These are phyloP conservation scores for Zymoseptoria passerinii DNA, from an alignment of 2,329 filamentous ascomycete species.

Conservation along the genomic window DNA sequence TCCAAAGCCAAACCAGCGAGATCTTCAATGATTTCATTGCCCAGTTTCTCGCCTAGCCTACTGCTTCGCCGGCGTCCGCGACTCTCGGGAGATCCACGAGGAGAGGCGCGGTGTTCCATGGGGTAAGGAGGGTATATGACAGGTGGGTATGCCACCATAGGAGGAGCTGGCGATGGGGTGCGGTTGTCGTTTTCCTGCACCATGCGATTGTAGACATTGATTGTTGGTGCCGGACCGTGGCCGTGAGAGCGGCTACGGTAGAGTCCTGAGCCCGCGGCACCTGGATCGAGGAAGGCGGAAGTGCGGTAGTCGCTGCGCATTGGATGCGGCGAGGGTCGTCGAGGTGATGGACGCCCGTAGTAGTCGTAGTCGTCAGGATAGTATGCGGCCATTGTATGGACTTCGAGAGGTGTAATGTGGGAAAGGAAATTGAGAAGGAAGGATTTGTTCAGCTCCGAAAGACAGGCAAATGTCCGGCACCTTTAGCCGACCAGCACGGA, in stretches of 20 bases:
- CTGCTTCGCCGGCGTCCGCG: constrained; percentile 14
- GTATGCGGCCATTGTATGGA: constrained; percentile 11
- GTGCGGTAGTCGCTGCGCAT: constrained; percentile 14
- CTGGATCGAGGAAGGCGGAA: constrained; percentile 20
- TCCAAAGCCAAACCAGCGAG: constrained; percentile 25
- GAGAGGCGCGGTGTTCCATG: constrained; percentile 15
- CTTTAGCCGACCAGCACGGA: neutral
- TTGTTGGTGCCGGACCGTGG: constrained; percentile 35
- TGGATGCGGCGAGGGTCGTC: constrained; percentile 13
- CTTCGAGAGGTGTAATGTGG: neutral
- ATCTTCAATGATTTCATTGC: constrained; percentile 24
- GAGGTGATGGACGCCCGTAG: constrained; percentile 9
- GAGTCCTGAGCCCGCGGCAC: constrained; percentile 23
- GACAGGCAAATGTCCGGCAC: neutral
- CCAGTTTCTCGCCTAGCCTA: constrained; percentile 16
- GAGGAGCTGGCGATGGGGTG: constrained; percentile 10
- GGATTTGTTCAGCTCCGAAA: neutral
- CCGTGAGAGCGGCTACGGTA: constrained; percentile 40
- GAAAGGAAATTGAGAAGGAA: neutral
- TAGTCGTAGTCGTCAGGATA: constrained; percentile 20
- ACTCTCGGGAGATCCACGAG: constrained; percentile 14
- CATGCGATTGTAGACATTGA: constrained; percentile 41
- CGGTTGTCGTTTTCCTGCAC: constrained; percentile 11
- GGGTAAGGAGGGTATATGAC: constrained; percentile 20
- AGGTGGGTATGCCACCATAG: constrained; percentile 4